Evolutionary conservation across 208 protist species (phyloP), one percentile per base, ranked within the genome.

Genomic region (Trypanosoma caninum): DNA sequence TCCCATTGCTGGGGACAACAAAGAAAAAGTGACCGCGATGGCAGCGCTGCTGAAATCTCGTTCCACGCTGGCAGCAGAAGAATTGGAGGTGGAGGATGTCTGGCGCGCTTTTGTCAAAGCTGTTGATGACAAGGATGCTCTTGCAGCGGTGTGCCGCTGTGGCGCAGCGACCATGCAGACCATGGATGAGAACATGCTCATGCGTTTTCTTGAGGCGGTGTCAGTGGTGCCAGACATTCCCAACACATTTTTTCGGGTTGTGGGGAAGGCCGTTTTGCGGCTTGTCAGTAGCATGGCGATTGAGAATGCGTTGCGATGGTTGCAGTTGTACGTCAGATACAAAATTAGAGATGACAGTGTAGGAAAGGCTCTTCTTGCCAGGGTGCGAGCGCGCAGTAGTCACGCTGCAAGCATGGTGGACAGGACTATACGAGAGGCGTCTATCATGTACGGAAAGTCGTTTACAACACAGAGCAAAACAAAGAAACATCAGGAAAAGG

Each of bases 331-430:
- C 50, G 57, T 78, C 4, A 58, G 70, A 16, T 41, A 80, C 23
- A 31, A 70, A 3, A 62, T 94, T 18, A 66, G 73, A 9, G 88
- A 94, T 58, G 80, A 87, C 67, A 77, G 79, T 41, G 78, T 90
- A 9, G 84, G 72, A 38, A 81, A 74, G 46, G 65, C 75, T 10
- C 64, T 94, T 8, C 53, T 72, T 20, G 16, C 41, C 8, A 56
- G 37, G n/a, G 58, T 22, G 14, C 65, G 65, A 40, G 65, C 51
- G 20, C 65, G 65, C 27, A 65, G 65, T 34, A 59, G 27, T 51
- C 20, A 59, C 22, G 20, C 35, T 23, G 37, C 57, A 44, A n/a
- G 5, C 3, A 37, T 48, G 16, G 31, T 57, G 7, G 65, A 72
- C n/a, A 64, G 59, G 31, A 53, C 58, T 22, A 37, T 72, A 18